phyloP scores from a whole-genome alignment of 1,284 basidiomycete genomes.

The Boletus semigastroideus region DNA sequence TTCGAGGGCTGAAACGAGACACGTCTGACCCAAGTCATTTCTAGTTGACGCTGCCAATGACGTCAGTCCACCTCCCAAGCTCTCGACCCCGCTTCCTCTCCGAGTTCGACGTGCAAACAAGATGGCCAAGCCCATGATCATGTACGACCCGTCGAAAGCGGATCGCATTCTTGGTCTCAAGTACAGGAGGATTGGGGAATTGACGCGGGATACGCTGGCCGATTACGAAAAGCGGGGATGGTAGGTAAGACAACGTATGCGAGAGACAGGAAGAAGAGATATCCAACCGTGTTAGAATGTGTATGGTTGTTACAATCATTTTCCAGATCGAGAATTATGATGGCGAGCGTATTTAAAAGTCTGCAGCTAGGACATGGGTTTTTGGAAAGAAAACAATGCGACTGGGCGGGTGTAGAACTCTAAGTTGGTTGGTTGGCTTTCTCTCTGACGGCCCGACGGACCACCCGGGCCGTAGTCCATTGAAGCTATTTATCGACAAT shows the following conservation, averaged over 20 bases:
- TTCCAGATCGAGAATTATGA: too few relatives aligned
- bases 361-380: too few relatives aligned
- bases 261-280: too few relatives aligned
- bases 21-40: not conserved
- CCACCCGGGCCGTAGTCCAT: too few relatives aligned
- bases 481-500: too few relatives aligned
- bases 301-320: too few relatives aligned
- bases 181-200: constrained; percentile 45
- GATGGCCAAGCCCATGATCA: constrained; percentile 34
- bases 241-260: constrained; percentile 13
- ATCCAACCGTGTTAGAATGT: too few relatives aligned
- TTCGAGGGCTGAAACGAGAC: not conserved
- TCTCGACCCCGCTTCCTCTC: constrained; percentile 19
- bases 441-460: too few relatives aligned
- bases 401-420: too few relatives aligned
- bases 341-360: too few relatives aligned
- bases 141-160: constrained; percentile 40
- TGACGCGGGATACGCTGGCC: constrained; percentile 41
- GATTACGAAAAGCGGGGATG: constrained; percentile 41
- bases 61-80: constrained; percentile 21
- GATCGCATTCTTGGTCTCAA: constrained; percentile 45
- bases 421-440: too few relatives aligned
- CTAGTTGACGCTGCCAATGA: constrained; percentile 33
- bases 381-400: too few relatives aligned
- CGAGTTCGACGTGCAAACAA: constrained; percentile 37